A percentile compares a stretch with the other conserved stretches of the same genome.
phyloP scores from a whole-genome alignment of 225 moss, liverwort and hornwort species.

The Anthoceros angustus region DNA sequence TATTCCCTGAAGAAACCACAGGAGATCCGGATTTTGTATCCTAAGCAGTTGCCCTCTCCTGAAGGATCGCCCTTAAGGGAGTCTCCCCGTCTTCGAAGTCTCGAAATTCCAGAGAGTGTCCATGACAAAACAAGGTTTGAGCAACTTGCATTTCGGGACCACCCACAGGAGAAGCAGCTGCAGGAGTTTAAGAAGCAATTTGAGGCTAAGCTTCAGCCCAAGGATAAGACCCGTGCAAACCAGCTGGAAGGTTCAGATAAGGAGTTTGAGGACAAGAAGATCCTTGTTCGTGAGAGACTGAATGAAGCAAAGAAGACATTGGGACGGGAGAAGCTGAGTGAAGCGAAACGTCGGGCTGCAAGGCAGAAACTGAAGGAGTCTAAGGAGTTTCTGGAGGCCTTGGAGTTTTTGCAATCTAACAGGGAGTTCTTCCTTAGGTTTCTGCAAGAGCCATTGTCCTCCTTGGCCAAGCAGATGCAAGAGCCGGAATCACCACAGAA shows the following conservation, averaged over 20 bases:
- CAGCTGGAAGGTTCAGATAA: conserved; percentile 32
- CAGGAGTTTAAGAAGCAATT: conserved; percentile 71
- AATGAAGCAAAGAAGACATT: conserved; percentile 56
- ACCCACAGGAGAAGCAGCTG: conserved; percentile 77
- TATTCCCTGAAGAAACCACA: conserved; percentile 15
- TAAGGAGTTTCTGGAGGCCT: conserved; percentile 59
- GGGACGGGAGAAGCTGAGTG: conserved; percentile 27
- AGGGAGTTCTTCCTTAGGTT: conserved; percentile 76
- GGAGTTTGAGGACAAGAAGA: conserved; percentile 50
- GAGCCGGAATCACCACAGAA: conserved; percentile 34
- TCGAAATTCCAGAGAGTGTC: conserved; percentile 14
- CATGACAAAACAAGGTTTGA: conserved; percentile 29
- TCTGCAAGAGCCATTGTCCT: conserved; percentile 26
- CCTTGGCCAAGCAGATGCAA: conserved; percentile 17
- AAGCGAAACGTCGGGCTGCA: conserved; percentile 35
- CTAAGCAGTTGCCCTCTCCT: conserved; percentile 30
- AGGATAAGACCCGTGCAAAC: conserved; percentile 1
- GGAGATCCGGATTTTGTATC: conserved; percentile 19
- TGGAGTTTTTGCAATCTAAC: conserved; percentile 76
- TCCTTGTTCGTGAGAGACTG: conserved; percentile 53
- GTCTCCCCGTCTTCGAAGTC: conserved; percentile 21
- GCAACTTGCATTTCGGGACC: conserved; percentile 40
- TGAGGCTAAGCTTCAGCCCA: conserved; percentile 34
- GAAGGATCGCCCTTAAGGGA: background rate
- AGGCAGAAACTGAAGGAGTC: conserved; percentile 53